Base-by-base conservation (phyloP, 1,284 basidiomycete genomes). In the Golubevia sp. region DNA sequence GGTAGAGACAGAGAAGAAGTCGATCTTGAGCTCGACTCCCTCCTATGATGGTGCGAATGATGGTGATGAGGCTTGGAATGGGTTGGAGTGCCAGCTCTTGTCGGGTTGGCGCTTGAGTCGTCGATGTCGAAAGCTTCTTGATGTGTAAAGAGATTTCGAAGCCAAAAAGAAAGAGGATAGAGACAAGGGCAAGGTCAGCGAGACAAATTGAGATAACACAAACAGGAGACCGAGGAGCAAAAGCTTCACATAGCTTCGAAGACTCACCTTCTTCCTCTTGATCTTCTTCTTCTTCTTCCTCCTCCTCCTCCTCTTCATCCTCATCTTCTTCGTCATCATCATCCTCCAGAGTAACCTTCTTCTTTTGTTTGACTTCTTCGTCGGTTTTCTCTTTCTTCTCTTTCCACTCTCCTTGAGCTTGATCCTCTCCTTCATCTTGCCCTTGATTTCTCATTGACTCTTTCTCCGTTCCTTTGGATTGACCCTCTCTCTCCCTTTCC, bases 401-500 rank as follows among this genome's bases (percentile, higher is more conserved):
- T 2, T 15, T 20, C n/a, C n/a, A 30, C 50, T 23, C 30, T 58
- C 2, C 18, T 61, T 44, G 11, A 20, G 23, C 13, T 56, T 49
- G 24, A 15, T 50, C 44, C n/a, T 48, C n/a, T 27, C 50, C 21
- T 38, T 53, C 13, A 52, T 63, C 61, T 59, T 64, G 24, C 48
- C 51, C 26, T 62, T 64, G 25, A 56, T 63, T 56, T 69, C 86
- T 63, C 78, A 30, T 34, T 51, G 54, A 20, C n/a, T 38, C 34
- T 49, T 13, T 54, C 52, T 11, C 13, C 52, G 13, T n/a, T 54
- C 52, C 34, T 11, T 74, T 27, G 79, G 82, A 72, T 86, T 88
- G 11, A 85, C 79, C 48, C 60, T 58, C 2, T 25, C 49, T 30
- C 20, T 26, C 23, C 8, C 51, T 1, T 88, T 89, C 25, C 89